Evolutionary conservation across 1,284 basidiomycete species (phyloP).

Genomic region (Pterulicium gracile): DNA sequence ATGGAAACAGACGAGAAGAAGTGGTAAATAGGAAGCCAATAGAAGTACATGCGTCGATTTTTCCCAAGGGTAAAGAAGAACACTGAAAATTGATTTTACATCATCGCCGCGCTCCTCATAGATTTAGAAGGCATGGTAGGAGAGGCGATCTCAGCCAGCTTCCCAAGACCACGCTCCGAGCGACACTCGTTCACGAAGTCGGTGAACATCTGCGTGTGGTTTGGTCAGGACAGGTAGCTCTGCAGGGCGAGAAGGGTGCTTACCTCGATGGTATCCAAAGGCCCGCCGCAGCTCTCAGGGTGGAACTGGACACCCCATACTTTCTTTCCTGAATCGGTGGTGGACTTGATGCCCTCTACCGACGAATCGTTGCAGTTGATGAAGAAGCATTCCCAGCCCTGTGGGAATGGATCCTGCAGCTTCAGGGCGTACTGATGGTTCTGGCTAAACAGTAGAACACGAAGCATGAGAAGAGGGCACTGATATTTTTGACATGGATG

Average conservation of each 20-base stretch:
- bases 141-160: neutral
- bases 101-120: neutral
- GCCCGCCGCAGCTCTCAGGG: constrained; percentile 88
- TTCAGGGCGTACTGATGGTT: constrained; percentile 95
- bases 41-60: too few species aligned
- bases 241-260: constrained; percentile 10
- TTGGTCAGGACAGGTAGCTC: too few species aligned
- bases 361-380: constrained; percentile 97
- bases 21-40: too few species aligned
- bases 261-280: constrained; percentile 88
- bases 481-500: neutral
- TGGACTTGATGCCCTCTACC: constrained; percentile 96
- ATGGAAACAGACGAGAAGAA: too few species aligned
- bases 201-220: constrained; percentile 61
- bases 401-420: constrained; percentile 86
- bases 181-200: constrained; percentile 81
- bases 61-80: too few species aligned
- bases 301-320: constrained; percentile 98
- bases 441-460: constrained; percentile 48
- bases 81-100: neutral
- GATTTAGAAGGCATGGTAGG: neutral
- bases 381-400: constrained; percentile 95
- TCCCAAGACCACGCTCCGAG: constrained; percentile 19
- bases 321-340: constrained; percentile 73
- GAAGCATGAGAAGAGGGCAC: constrained; percentile 16